phyloP scores from a whole-genome alignment of 352 stramenopile genomes.

The Halophytophthora polymorphica region DNA sequence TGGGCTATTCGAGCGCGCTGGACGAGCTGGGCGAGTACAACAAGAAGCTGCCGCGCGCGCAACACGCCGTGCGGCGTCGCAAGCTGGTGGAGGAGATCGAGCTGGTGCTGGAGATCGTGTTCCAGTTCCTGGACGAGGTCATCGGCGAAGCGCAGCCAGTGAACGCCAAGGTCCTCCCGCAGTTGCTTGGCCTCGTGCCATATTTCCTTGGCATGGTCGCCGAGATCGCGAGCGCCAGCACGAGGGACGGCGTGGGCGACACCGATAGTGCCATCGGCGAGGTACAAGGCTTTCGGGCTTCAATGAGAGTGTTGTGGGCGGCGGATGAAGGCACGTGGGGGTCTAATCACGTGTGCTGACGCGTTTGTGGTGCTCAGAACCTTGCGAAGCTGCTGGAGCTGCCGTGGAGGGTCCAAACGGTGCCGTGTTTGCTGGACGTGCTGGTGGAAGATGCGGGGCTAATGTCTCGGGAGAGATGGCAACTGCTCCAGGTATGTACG shows the following conservation, averaged over 20 bases:
- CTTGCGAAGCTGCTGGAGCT: conserved; percentile 64
- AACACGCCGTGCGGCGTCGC: conserved; percentile 7
- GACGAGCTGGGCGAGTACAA: conserved; percentile 25
- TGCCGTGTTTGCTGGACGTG: conserved; percentile 57
- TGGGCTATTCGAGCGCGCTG: conserved; percentile 54
- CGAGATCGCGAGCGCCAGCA: conserved; percentile 15
- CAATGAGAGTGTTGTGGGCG: not conserved
- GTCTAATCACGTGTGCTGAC: too few species aligned
- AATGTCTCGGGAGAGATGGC: conserved; percentile 45
- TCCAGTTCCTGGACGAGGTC: conserved; percentile 50
- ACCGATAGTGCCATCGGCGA: not conserved
- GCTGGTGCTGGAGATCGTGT: conserved; percentile 49
- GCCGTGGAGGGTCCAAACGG: conserved; percentile 50
- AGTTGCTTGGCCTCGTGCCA: conserved; percentile 60
- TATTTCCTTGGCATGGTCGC: conserved; percentile 46
- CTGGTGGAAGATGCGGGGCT: conserved; percentile 46
- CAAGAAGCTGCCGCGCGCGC: not conserved
- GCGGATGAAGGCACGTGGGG: too few species aligned
- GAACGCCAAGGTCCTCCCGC: conserved; percentile 41
- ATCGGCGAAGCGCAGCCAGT: conserved; percentile 20
- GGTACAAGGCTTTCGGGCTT: too few species aligned
- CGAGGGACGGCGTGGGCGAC: not conserved
- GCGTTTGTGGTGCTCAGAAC: conserved; percentile 22
- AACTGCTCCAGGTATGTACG: conserved; percentile 43
- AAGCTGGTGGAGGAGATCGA: conserved; percentile 48